Base-by-base conservation (phyloP, 352 stramenopile genomes). In the Phytopythium boreale region DNA sequence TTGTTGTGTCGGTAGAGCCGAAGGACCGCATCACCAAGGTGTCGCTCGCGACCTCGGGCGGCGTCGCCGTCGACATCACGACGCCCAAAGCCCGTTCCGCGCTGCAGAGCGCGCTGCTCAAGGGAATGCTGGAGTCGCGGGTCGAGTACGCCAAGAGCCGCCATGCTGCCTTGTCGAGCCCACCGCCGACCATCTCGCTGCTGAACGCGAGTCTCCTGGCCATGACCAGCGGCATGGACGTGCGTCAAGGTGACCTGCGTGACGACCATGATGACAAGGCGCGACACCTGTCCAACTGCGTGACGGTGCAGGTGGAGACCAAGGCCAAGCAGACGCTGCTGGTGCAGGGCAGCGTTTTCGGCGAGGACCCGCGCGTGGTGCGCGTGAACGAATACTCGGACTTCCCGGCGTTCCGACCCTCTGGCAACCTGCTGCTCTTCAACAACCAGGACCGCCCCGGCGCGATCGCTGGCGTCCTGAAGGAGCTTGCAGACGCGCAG, bases 351-450 rank as follows among this genome's bases (percentile, higher is more conserved):
- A 92, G 82, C 58, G 84, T 95, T 14, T 95, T 95, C 71, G 86
- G 86, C 36, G 84, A 92, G 49, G 86, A 95, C 50, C 84, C 84
- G 29, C 82, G 84, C 61, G 70, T 95, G 58, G 86, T 95, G 60
- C 79, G 78, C 59, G 80, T 95, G 57, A 87, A 91, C 61, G 84
- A 91, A 56, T 93, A 93, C 73, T 90, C 80, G 14, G 83, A 95
- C 68, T 95, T 95, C 51, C 86, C 86, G 8, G 81, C 84, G 2
- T 95, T 95, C 76, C 84, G 83, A 0, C 86, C 86, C 6, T 66
- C 87, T 50, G 86, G 86, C 27, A 95, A 92, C 64, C 61, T 95
- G 47, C 71, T 95, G 39, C 74, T 93, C 24, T 93, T 95, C 68
- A 89, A 89, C 72, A 95, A 95, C 71, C 69, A 93, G 56, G 86